Conservation (phyloP, 208 protist species). For the Wallacemonas sp. region DNA sequence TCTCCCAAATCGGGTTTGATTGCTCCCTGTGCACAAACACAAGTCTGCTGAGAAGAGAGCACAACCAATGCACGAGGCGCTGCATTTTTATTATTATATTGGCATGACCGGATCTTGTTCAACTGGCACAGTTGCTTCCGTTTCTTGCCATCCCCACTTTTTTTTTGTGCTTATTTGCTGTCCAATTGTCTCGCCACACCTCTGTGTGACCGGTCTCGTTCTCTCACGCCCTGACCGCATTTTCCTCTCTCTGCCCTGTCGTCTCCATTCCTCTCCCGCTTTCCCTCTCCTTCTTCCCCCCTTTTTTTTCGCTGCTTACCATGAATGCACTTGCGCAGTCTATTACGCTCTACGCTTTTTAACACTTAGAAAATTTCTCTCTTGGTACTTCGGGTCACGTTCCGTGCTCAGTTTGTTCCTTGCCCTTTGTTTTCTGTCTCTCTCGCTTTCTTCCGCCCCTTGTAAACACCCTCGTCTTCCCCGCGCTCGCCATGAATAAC, state of each 20-base stretch:
- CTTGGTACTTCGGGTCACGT: background rate
- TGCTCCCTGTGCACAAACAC: background rate
- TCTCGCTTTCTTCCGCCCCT: background rate
- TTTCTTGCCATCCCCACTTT: too few relatives aligned
- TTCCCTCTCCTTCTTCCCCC: conserved; percentile 11
- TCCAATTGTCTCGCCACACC: too few relatives aligned
- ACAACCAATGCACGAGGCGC: too few relatives aligned
- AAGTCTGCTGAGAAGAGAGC: too few relatives aligned
- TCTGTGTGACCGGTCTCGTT: too few relatives aligned
- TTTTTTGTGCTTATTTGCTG: too few relatives aligned
- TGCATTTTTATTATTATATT: too few relatives aligned
- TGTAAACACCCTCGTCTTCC: background rate
- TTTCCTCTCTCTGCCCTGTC: too few relatives aligned
- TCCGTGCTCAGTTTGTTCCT: background rate
- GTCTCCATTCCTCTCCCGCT: conserved; percentile 11
- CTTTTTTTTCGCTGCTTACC: too few relatives aligned
- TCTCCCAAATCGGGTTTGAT: background rate
- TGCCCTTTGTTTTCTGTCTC: conserved; percentile 5
- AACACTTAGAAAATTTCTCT: background rate
- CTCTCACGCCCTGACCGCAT: too few relatives aligned
- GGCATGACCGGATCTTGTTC: too few relatives aligned
- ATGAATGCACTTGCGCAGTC: background rate
- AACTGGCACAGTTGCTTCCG: too few relatives aligned
- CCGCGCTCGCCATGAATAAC: conserved; percentile 1
- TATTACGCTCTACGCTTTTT: conserved; percentile 10